phyloP scores from a whole-genome alignment of 257 asterid genomes.

The Forsythia viridissima region DNA sequence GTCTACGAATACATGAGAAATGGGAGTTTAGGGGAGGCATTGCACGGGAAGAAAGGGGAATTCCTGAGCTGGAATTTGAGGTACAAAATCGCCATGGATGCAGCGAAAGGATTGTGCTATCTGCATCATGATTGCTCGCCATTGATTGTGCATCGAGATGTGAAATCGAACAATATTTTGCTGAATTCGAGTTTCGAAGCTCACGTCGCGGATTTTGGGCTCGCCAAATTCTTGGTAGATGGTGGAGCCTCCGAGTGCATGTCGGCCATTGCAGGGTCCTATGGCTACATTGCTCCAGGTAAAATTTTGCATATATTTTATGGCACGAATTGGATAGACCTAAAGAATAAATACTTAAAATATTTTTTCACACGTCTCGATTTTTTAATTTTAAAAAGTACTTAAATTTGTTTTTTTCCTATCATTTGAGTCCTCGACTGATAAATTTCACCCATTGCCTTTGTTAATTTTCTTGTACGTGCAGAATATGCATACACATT shows the following conservation, averaged over 20 bases:
- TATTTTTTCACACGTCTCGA: too few relatives aligned
- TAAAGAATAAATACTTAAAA: too few relatives aligned
- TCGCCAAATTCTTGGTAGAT: conserved; percentile 83
- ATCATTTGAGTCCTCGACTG: too few relatives aligned
- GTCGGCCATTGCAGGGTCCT: conserved; percentile 96
- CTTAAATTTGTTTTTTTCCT: too few relatives aligned
- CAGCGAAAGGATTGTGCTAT: conserved; percentile 89
- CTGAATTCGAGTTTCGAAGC: conserved; percentile 80
- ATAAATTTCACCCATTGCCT: too few relatives aligned
- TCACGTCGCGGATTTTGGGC: conserved; percentile 92
- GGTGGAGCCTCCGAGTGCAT: conserved; percentile 90
- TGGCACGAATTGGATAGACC: too few relatives aligned
- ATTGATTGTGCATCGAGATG: conserved; percentile 86
- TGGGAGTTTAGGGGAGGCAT: conserved; percentile 91
- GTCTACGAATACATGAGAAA: conserved; percentile 94
- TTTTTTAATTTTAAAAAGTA: too few relatives aligned
- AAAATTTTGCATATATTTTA: not conserved
- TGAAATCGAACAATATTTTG: conserved; percentile 82
- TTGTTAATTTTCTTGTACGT: not conserved
- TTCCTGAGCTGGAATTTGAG: conserved; percentile 71
- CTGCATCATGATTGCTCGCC: conserved; percentile 94
- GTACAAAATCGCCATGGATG: conserved; percentile 75
- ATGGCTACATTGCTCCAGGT: conserved; percentile 99
- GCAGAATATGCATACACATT: conserved; percentile 64
- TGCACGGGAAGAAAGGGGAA: conserved; percentile 74